Evolutionary conservation across 257 asterid species (phyloP).

Genomic region (Forsythia suspensa): DNA sequence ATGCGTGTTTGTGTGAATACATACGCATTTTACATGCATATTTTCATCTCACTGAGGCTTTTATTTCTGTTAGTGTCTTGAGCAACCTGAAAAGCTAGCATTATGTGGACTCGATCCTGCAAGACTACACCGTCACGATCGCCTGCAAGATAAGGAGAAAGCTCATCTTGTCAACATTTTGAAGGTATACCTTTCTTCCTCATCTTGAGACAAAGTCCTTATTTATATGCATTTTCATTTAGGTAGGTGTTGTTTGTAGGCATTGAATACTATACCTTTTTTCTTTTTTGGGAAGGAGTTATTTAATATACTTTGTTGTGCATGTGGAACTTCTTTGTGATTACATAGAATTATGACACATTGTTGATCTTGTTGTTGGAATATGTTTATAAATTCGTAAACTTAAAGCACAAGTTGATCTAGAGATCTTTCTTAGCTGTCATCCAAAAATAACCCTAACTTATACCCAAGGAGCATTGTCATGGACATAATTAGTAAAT

Average conservation of each 20-base stretch:
- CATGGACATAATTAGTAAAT: background rate
- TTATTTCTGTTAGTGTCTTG: conserved; percentile 50
- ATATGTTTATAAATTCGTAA: background rate
- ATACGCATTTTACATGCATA: background rate
- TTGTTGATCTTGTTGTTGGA: background rate
- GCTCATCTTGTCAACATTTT: conserved; percentile 75
- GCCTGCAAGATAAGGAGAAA: conserved; percentile 68
- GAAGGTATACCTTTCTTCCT: conserved; percentile 47
- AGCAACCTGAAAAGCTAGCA: conserved; percentile 79
- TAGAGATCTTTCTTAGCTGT: background rate
- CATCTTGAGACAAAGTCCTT: background rate
- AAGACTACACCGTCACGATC: conserved; percentile 67
- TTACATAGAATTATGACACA: background rate
- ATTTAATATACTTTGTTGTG: background rate
- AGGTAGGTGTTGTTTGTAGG: background rate
- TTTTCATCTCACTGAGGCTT: background rate
- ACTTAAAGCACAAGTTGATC: background rate
- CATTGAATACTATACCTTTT: background rate
- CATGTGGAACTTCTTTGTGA: background rate
- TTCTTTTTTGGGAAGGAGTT: background rate
- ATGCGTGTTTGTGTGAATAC: conserved; percentile 1
- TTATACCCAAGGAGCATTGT: background rate
- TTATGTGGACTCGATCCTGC: conserved; percentile 84
- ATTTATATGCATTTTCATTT: conserved; percentile 1
- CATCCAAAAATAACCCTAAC: background rate